phyloP scores from a whole-genome alignment of 2,329 filamentous ascomycete genomes.

The Aspergillus jensenii region DNA sequence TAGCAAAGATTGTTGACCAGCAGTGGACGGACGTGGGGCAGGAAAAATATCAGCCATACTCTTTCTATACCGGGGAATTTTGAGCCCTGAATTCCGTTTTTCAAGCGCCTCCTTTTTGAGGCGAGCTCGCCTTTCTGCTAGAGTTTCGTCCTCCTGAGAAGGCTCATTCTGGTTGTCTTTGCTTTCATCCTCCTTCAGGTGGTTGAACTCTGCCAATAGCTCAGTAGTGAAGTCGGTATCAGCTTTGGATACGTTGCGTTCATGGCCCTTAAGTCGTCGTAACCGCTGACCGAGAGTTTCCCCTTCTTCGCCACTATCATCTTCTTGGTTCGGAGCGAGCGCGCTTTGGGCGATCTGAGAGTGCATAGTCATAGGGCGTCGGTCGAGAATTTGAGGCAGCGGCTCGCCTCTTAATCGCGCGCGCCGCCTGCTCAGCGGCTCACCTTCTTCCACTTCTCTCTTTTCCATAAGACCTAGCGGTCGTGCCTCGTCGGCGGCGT shows the following conservation, averaged over 20 bases:
- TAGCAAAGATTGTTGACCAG: constrained; percentile 26
- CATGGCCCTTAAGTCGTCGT: constrained; percentile 40
- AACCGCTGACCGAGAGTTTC: constrained; percentile 49
- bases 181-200: constrained; percentile 24
- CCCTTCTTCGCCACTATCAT: constrained; percentile 37
- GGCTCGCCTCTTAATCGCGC: constrained; percentile 68
- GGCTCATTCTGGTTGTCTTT: constrained; percentile 21
- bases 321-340: constrained; percentile 8
- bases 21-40: constrained; percentile 49
- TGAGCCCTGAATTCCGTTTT: constrained; percentile 22
- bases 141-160: constrained; percentile 43
- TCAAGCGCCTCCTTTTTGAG: constrained; percentile 42
- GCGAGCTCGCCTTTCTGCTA: constrained; percentile 47
- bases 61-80: constrained; percentile 36
- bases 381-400: constrained; percentile 30
- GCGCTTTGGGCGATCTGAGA: constrained; percentile 22
- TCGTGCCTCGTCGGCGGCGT: constrained; percentile 31
- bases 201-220: constrained; percentile 42
- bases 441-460: constrained; percentile 85
- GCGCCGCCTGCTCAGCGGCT: constrained; percentile 76
- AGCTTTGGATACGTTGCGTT: constrained; percentile 28
- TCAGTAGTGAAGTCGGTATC: constrained; percentile 46
- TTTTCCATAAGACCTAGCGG: constrained; percentile 58
- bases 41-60: constrained; percentile 54
- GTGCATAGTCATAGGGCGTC: constrained; percentile 37